A percentile compares a stretch with the other conserved stretches of the same genome.
Evolutionary conservation across 345 rosid genomes (phyloP).

Genomic region (Lenwebbia sp.): DNA sequence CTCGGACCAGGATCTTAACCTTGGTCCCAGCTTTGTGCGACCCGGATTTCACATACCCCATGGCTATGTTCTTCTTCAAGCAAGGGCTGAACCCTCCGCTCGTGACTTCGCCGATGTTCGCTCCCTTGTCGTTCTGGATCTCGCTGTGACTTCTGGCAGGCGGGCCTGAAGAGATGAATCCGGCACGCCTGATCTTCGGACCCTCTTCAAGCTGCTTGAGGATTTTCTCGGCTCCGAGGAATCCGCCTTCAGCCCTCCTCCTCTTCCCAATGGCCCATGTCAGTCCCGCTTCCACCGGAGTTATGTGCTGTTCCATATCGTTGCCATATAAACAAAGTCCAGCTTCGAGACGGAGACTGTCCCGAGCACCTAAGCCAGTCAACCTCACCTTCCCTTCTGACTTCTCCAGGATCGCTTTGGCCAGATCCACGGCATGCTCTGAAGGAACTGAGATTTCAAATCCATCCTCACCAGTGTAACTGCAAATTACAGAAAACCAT

Average conservation of each 20-base stretch:
- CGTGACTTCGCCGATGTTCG: constrained; percentile 78
- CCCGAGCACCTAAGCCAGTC: constrained; percentile 92
- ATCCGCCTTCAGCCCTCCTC: constrained; percentile 91
- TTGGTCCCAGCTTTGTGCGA: constrained; percentile 76
- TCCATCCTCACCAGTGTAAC: constrained; percentile 97
- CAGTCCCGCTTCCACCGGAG: constrained; percentile 93
- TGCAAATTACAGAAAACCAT: constrained; percentile 13
- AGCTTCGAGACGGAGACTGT: constrained; percentile 96
- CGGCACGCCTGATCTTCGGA: constrained; percentile 80
- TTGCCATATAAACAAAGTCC: constrained; percentile 86
- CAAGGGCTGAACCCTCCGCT: constrained; percentile 98
- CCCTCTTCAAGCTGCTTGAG: constrained; percentile 87
- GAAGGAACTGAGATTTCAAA: constrained; percentile 96
- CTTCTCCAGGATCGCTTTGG: constrained; percentile 88
- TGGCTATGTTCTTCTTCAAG: constrained; percentile 92
- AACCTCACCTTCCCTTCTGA: constrained; percentile 86
- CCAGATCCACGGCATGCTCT: constrained; percentile 71
- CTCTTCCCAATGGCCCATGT: constrained; percentile 99
- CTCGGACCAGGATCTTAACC: constrained; percentile 69
- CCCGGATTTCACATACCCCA: constrained; percentile 97
- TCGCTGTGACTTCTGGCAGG: constrained; percentile 94
- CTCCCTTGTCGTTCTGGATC: constrained; percentile 71
- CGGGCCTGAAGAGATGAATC: constrained; percentile 74
- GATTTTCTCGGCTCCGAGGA: constrained; percentile 81
- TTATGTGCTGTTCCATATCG: constrained; percentile 87